Conservation (phyloP, 1,284 basidiomycete genomes). For the Marasmius oreades region DNA sequence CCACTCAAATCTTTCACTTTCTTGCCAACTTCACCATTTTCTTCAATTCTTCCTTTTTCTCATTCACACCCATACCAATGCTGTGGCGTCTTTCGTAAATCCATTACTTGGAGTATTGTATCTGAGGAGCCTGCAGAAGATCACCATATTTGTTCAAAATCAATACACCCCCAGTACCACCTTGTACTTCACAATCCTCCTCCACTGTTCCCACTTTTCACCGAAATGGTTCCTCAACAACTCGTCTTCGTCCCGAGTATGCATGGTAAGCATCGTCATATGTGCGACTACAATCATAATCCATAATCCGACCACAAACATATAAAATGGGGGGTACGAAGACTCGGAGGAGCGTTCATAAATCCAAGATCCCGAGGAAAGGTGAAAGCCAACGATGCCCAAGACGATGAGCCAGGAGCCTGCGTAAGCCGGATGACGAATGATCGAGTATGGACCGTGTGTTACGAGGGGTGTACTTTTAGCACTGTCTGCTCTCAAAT, state of each 20-base stretch:
- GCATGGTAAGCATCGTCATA: neutral
- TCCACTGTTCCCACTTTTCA: neutral
- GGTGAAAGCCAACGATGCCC: neutral
- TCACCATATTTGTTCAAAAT: no score
- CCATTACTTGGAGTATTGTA: no score
- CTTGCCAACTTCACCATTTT: no score
- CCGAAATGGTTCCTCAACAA: neutral
- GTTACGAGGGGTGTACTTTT: neutral
- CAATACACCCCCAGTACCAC: neutral
- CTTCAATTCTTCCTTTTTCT: no score
- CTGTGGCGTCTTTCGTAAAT: no score
- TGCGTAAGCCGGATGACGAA: neutral
- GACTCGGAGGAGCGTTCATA: neutral
- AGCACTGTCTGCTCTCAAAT: neutral
- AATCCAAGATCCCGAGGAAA: neutral
- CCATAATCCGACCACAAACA: neutral
- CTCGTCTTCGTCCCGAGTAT: neutral
- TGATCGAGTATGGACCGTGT: neutral
- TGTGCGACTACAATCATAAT: neutral
- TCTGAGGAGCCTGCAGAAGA: no score
- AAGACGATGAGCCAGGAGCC: neutral
- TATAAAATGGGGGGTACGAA: neutral
- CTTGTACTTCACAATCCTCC: neutral
- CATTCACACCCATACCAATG: no score
- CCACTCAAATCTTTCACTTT: no score